Conservation (phyloP, 2,329 filamentous ascomycete genomes). For the Cercospora brassicicola region DNA sequence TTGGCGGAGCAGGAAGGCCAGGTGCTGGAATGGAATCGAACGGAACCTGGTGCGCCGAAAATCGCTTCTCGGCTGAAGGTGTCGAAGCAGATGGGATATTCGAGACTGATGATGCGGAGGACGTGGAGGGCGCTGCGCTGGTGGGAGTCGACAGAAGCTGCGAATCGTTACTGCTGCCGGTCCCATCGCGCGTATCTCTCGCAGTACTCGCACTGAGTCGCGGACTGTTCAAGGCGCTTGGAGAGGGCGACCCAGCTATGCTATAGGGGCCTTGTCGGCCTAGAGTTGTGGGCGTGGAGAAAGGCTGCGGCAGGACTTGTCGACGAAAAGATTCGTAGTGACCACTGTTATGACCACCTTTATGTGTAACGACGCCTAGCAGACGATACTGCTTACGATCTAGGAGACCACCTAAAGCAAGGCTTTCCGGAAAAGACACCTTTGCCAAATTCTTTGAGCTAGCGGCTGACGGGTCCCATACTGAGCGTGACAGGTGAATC, state of each 20-base stretch:
- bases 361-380: slow-evolving; percentile 85
- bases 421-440: slow-evolving; percentile 83
- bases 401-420: slow-evolving; percentile 77
- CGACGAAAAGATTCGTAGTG: slow-evolving; percentile 96
- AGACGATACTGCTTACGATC: slow-evolving; percentile 79
- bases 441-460: slow-evolving; percentile 95
- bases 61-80: slow-evolving; percentile 16
- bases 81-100: slow-evolving; percentile 10
- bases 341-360: slow-evolving; percentile 91
- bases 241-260: slow-evolving; percentile 44
- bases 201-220: slow-evolving; percentile 36
- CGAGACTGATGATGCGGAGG: slow-evolving; percentile 27
- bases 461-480: slow-evolving; percentile 70
- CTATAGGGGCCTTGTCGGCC: slow-evolving; percentile 73
- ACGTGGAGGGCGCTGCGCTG: slow-evolving; percentile 20
- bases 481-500: slow-evolving; percentile 88
- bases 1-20: slow-evolving; percentile 30
- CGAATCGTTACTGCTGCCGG: slow-evolving; percentile 18
- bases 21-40: slow-evolving; percentile 34
- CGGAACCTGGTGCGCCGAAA: slow-evolving; percentile 25
- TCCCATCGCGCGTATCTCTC: slow-evolving; percentile 15
- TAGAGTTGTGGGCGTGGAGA: slow-evolving; percentile 78
- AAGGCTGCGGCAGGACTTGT: slow-evolving; percentile 76
- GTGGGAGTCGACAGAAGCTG: slow-evolving; percentile 21
- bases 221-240: slow-evolving; percentile 43